Conservation (phyloP, 345 rosid genomes). For the Psidium guajava region DNA sequence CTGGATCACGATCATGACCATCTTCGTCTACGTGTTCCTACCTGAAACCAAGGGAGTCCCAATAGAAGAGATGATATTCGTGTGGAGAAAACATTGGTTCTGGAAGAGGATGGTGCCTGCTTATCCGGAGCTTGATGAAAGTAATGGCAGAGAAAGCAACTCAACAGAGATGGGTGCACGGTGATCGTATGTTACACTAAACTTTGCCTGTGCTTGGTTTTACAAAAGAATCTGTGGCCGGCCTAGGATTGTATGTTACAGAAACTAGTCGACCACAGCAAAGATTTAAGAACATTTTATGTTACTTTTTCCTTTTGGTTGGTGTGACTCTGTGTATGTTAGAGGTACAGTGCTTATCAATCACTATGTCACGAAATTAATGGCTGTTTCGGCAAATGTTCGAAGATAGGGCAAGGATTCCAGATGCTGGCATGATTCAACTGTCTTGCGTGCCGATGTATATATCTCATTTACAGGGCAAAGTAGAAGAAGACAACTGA, state of each 20-base stretch:
- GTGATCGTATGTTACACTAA: background rate
- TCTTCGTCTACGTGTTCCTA: conserved; percentile 55
- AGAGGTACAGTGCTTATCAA: background rate
- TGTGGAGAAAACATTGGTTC: conserved; percentile 94
- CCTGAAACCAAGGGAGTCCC: conserved; percentile 95
- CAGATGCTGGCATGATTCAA: background rate
- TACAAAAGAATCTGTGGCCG: background rate
- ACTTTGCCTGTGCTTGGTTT: background rate
- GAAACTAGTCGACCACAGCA: background rate
- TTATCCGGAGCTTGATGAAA: conserved; percentile 10
- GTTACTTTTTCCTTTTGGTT: background rate
- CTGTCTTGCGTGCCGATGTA: background rate
- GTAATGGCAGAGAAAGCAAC: background rate
- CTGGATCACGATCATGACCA: conserved; percentile 75
- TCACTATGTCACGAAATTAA: background rate
- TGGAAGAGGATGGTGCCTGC: conserved; percentile 61
- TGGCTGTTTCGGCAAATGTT: background rate
- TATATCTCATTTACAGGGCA: background rate
- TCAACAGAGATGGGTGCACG: background rate
- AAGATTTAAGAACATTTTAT: background rate
- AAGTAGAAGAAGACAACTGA: background rate
- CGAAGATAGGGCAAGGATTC: background rate
- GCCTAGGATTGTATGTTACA: background rate
- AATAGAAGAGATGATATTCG: conserved; percentile 75
- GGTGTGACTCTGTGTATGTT: background rate